Base-by-base conservation (phyloP, 371 early-diverging fungal genomes). In the Mucor lusitanicus region DNA sequence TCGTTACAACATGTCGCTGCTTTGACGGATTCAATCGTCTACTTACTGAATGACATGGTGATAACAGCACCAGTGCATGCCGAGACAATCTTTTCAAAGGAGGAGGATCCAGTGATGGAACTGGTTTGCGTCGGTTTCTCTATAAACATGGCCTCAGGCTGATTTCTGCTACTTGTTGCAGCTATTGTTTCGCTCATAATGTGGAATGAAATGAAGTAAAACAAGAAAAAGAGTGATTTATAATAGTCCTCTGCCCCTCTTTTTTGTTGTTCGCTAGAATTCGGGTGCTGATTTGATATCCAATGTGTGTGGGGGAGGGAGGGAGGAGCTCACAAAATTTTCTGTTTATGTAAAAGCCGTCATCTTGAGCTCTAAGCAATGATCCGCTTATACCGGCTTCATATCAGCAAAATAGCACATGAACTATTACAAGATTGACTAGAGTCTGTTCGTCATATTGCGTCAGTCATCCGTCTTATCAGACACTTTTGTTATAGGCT, bases 21-120 rank as follows among this genome's bases (percentile, higher is more conserved):
- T 46, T 13, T 13, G 15, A 9, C 2, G 25, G n/a, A 35, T 42
- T 28, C 12, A 60, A 4, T 35, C 17, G 27, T 39, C 30, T 30
- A 25, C 74, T 61, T 82, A 82, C 82, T 76, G 13, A 82, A 74
- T n/a, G 75, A 53, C 63, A 75, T 74, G 5, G 83, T 82, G 21
- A 76, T 61, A 3, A 82, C 48, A 19, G 83, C 78, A 54, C 83
- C 83, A 0, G 72, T 68, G 57, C 76, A 80, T 3, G 83, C 83
- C n/a, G 83, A 75, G 2, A 76, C 50, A 23, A 74, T 78, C 25
- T 74, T 76, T 54, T 82, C 80, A n/a, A 76, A 57, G 0, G 79
- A 77, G 11, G 82, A 73, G 4, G 65, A 65, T 23, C 53, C 50
- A 19, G 50, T 50, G 21, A 50, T 50, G 2, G 50, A 50, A 25